Conservation (phyloP, 2,329 filamentous ascomycete genomes). For the Aquanectria penicillioides region DNA sequence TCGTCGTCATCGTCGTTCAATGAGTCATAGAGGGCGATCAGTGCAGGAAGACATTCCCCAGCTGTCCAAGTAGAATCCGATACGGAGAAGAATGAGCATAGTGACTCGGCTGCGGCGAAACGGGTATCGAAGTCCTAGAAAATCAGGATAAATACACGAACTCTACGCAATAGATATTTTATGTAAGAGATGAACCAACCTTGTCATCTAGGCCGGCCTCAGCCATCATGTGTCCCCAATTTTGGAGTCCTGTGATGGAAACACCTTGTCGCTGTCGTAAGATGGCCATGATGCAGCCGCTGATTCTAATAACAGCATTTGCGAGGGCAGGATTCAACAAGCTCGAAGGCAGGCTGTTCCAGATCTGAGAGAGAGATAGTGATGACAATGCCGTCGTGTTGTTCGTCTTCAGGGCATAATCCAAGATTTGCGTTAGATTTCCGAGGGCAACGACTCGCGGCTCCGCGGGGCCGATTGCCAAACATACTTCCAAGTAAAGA, state of each 20-base stretch:
- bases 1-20: constrained; percentile 95
- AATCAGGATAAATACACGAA: not conserved
- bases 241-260: constrained; percentile 36
- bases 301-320: constrained; percentile 59
- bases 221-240: constrained; percentile 62
- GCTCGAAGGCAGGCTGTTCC: constrained; percentile 50
- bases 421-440: constrained; percentile 58
- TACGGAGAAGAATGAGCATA: constrained; percentile 60
- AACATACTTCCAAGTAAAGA: constrained; percentile 56
- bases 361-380: constrained; percentile 50
- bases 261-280: constrained; percentile 37
- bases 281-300: constrained; percentile 56
- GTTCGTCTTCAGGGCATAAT: constrained; percentile 47
- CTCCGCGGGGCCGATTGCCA: constrained; percentile 52
- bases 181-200: no score
- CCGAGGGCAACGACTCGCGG: constrained; percentile 58
- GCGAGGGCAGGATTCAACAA: constrained; percentile 59
- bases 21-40: constrained; percentile 77
- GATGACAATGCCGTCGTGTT: constrained; percentile 45
- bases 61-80: constrained; percentile 32
- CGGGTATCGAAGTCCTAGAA: constrained; percentile 71
- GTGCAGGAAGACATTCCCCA: constrained; percentile 61
- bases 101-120: constrained; percentile 65
- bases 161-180: no score
- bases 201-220: constrained; percentile 59